These are phyloP conservation scores for Melanomma pulvis-pyrius DNA, from an alignment of 495 filamentous ascomycete species.

Conservation along the genomic window DNA sequence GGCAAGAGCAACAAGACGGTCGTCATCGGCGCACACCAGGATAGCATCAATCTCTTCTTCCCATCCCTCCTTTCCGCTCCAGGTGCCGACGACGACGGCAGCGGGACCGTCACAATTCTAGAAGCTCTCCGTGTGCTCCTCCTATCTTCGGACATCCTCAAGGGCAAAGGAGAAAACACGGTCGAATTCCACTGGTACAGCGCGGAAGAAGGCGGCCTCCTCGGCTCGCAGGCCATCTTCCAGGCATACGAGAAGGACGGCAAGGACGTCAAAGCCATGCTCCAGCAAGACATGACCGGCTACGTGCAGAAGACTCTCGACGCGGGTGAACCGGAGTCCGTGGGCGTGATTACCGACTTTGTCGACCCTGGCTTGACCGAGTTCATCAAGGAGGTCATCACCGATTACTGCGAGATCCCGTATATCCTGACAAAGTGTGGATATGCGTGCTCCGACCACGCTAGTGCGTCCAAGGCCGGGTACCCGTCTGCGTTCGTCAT, in stretches of 20 bases:
- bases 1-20: constrained; percentile 84
- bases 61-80: constrained; percentile 79
- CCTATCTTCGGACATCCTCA: constrained; percentile 54
- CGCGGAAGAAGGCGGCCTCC: constrained; percentile 87
- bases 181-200: constrained; percentile 95
- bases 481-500: constrained; percentile 97
- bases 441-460: constrained; percentile 96
- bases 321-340: constrained; percentile 79
- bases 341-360: constrained; percentile 92
- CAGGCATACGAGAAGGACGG: constrained; percentile 73
- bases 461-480: constrained; percentile 91
- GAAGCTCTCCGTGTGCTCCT: constrained; percentile 69
- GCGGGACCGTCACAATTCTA: constrained; percentile 77
- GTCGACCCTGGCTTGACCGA: constrained; percentile 80
- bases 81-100: constrained; percentile 76
- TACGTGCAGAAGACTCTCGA: constrained; percentile 81
- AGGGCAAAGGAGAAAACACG: constrained; percentile 70
- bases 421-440: constrained; percentile 86
- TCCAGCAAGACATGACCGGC: constrained; percentile 99
- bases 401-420: constrained; percentile 86
- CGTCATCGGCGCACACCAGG: constrained; percentile 74
- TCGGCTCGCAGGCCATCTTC: constrained; percentile 80
- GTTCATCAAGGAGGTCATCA: constrained; percentile 90
- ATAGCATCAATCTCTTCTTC: constrained; percentile 87
- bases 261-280: constrained; percentile 89